Evolutionary conservation across 306 rosid species (phyloP).

Genomic region (Dalbergia cultrata): DNA sequence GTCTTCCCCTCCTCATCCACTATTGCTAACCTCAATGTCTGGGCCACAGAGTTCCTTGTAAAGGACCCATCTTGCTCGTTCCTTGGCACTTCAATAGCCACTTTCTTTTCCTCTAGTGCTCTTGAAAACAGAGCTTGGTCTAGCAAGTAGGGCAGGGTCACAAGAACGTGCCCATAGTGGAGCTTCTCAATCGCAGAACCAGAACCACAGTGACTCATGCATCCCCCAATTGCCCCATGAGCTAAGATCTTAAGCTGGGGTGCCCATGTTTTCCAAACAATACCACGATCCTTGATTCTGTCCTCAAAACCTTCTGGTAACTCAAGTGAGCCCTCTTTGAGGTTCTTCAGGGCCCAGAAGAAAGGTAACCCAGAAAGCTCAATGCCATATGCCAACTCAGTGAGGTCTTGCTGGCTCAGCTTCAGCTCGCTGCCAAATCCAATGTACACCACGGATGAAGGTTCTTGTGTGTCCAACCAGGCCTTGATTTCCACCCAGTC

Average conservation of each 20-base stretch:
- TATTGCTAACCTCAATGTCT: slow-evolving; percentile 42
- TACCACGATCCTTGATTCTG: slow-evolving; percentile 54
- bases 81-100: slow-evolving; percentile 50
- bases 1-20: slow-evolving; percentile 44
- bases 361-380: slow-evolving; percentile 66
- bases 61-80: slow-evolving; percentile 42
- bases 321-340: slow-evolving; percentile 30
- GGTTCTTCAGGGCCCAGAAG: slow-evolving; percentile 67
- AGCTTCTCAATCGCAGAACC: slow-evolving; percentile 57
- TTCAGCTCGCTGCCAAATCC: slow-evolving; percentile 72
- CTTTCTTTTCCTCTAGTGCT: slow-evolving; percentile 48
- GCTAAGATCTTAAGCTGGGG: slow-evolving; percentile 68
- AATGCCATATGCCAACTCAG: slow-evolving; percentile 54
- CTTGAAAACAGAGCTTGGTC: slow-evolving; percentile 54
- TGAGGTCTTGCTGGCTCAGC: slow-evolving; percentile 53
- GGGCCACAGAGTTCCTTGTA: slow-evolving; percentile 41
- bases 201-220: slow-evolving; percentile 63
- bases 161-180: slow-evolving; percentile 62
- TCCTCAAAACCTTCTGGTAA: slow-evolving; percentile 67
- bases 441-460: slow-evolving; percentile 56
- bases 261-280: slow-evolving; percentile 68
- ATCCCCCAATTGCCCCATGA: slow-evolving; percentile 58
- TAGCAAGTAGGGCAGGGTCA: slow-evolving; percentile 52
- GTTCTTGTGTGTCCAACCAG: slow-evolving; percentile 39
- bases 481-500: slow-evolving; percentile 49